Conservation (phyloP, 805 yeast species). For the Saturnispora saitoi region DNA sequence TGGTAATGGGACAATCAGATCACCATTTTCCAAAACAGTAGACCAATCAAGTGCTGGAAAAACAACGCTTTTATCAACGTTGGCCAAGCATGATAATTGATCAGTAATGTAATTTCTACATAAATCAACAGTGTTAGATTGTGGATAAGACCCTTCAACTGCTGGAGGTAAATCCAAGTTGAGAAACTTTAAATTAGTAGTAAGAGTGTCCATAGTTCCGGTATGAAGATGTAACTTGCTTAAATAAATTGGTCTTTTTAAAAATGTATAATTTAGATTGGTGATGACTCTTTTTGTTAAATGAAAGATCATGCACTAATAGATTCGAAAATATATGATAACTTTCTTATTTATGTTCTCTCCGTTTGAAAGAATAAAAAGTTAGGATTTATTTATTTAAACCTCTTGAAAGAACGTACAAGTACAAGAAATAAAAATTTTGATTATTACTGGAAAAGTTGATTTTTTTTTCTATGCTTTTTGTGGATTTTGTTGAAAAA, state of each 20-base stretch:
- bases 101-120: slow-evolving; percentile 83
- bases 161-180: slow-evolving; percentile 32
- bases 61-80: slow-evolving; percentile 60
- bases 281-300: slow-evolving; percentile 4
- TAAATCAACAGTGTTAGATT: slow-evolving; percentile 72
- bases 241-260: not conserved
- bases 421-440: too few relatives aligned
- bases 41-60: slow-evolving; percentile 87
- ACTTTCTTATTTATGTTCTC: not conserved
- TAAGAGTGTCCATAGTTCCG: slow-evolving; percentile 16
- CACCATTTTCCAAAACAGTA: slow-evolving; percentile 81
- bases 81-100: slow-evolving; percentile 65
- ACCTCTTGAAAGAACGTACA: too few relatives aligned
- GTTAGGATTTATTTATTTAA: not conserved
- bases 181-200: slow-evolving; percentile 20
- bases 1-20: slow-evolving; percentile 85
- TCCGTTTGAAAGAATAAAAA: not conserved
- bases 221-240: slow-evolving; percentile 5
- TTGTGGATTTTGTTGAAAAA: too few relatives aligned
- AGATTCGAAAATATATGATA: not conserved
- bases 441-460: too few relatives aligned
- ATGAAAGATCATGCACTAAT: slow-evolving; percentile 7
- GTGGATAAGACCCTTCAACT: slow-evolving; percentile 60
- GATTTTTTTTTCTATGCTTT: too few relatives aligned
- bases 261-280: not conserved